Percentiles rank a stretch among this genome's conserved stretches.
These are phyloP conservation scores for Mycogone perniciosa DNA, from an alignment of 2,329 filamentous ascomycete species.

Conservation along the genomic window DNA sequence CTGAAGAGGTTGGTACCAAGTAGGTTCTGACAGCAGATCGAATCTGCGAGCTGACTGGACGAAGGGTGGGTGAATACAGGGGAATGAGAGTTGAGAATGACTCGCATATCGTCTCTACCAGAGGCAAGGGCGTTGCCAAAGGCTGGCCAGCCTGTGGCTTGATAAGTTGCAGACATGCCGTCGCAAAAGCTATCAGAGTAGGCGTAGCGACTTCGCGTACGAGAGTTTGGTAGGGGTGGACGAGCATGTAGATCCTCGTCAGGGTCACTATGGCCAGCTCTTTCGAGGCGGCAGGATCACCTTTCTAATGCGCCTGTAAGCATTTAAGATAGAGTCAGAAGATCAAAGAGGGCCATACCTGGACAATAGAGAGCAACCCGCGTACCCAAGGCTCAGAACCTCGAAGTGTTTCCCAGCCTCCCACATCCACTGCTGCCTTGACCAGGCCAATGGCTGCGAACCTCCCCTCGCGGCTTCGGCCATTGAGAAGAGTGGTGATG, in stretches of 20 bases:
- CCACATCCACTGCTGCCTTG: conserved; percentile 75
- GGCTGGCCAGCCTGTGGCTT: conserved; percentile 34
- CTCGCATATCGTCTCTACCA: conserved; percentile 63
- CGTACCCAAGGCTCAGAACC: conserved; percentile 69
- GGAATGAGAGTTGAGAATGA: conserved; percentile 67
- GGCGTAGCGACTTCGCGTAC: conserved; percentile 84
- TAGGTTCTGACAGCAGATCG: conserved; percentile 52
- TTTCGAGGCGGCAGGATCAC: conserved; percentile 68
- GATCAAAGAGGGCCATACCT: conserved; percentile 38
- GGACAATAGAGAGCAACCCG: conserved; percentile 66
- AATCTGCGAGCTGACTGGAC: conserved; percentile 66
- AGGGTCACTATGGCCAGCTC: conserved; percentile 70
- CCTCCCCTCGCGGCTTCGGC: conserved; percentile 65
- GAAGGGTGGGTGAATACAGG: conserved; percentile 77
- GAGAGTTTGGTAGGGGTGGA: conserved; percentile 75
- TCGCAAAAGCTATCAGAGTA: conserved; percentile 67
- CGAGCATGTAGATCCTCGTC: conserved; percentile 75
- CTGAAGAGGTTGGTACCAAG: conserved; percentile 58
- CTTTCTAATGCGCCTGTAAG: conserved; percentile 49
- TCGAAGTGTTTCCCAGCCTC: conserved; percentile 75
- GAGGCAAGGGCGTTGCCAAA: conserved; percentile 32
- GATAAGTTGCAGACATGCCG: conserved; percentile 62
- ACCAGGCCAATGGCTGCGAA: conserved; percentile 73
- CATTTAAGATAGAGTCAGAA: background rate
- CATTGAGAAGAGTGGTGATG: conserved; percentile 70